A percentile compares a stretch with the other conserved stretches of the same genome.
Conservation (phyloP, 805 yeast species). For the Kodamaea fukazawae region DNA sequence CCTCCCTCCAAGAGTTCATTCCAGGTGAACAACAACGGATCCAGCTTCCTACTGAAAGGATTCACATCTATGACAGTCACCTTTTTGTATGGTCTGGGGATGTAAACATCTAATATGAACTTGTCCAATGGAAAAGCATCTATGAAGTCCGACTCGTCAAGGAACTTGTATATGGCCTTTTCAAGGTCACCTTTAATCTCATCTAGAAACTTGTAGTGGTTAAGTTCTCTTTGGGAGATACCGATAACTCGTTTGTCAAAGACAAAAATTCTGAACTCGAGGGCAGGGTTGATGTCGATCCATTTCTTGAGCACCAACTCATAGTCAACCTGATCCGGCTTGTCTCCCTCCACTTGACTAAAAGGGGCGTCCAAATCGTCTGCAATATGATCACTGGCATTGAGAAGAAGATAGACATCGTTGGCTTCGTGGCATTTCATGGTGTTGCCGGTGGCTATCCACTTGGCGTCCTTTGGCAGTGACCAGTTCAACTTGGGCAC, state of each 20-base stretch:
- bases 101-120: constrained; percentile 77
- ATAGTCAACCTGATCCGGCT: constrained; percentile 22
- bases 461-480: constrained; percentile 89
- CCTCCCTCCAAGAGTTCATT: constrained; percentile 54
- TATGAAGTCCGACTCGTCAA: constrained; percentile 38
- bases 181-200: constrained; percentile 48
- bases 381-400: constrained; percentile 82
- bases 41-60: constrained; percentile 78
- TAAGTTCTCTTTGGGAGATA: constrained; percentile 81
- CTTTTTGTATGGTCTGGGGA: constrained; percentile 69
- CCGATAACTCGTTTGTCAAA: constrained; percentile 62
- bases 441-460: constrained; percentile 82
- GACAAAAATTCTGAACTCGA: constrained; percentile 89
- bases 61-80: constrained; percentile 81
- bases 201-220: constrained; percentile 69
- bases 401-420: constrained; percentile 77
- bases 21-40: constrained; percentile 80
- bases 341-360: constrained; percentile 39
- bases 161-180: constrained; percentile 52
- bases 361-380: constrained; percentile 81
- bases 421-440: constrained; percentile 66
- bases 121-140: constrained; percentile 10
- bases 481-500: constrained; percentile 96
- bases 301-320: constrained; percentile 82
- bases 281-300: constrained; percentile 80